Conservation (phyloP, 495 filamentous ascomycete genomes). For the Thermochaetoides thermophila region DNA sequence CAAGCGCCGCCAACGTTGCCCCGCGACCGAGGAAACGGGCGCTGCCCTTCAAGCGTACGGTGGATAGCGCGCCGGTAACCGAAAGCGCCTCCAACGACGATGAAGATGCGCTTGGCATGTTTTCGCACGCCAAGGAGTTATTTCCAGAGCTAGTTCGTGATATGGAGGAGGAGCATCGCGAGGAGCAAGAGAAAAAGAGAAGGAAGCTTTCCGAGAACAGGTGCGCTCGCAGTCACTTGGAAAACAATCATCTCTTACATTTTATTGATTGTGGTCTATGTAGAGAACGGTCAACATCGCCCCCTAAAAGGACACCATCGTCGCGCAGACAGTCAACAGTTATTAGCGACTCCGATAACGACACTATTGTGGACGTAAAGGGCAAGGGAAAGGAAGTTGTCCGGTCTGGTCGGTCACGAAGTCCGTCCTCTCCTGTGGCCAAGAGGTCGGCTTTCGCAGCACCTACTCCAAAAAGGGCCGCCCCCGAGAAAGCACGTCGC, state of each 20-base stretch:
- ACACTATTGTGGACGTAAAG: constrained; percentile 17
- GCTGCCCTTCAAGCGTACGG: constrained; percentile 55
- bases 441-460: constrained; percentile 2
- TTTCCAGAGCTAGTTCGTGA: constrained; percentile 47
- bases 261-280: too few relatives aligned
- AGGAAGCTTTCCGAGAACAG: constrained; percentile 7
- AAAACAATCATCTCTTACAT: too few relatives aligned
- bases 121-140: constrained; percentile 49
- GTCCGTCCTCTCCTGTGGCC: too few relatives aligned
- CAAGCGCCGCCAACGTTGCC: not conserved
- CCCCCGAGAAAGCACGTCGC: not conserved
- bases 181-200: constrained; percentile 1
- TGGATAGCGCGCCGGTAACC: constrained; percentile 17
- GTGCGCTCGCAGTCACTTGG: too few relatives aligned
- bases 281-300: not conserved
- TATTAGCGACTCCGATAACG: constrained; percentile 9
- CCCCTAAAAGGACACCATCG: not conserved
- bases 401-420: constrained; percentile 1
- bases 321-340: not conserved
- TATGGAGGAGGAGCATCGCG: constrained; percentile 20
- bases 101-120: constrained; percentile 40
- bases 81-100: constrained; percentile 18
- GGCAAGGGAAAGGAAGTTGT: constrained; percentile 19
- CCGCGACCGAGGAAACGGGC: constrained; percentile 35
- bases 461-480: not conserved